Base-by-base conservation (phyloP, 1,139 yeast genomes). In the Saccharomyces hybrid region DNA sequence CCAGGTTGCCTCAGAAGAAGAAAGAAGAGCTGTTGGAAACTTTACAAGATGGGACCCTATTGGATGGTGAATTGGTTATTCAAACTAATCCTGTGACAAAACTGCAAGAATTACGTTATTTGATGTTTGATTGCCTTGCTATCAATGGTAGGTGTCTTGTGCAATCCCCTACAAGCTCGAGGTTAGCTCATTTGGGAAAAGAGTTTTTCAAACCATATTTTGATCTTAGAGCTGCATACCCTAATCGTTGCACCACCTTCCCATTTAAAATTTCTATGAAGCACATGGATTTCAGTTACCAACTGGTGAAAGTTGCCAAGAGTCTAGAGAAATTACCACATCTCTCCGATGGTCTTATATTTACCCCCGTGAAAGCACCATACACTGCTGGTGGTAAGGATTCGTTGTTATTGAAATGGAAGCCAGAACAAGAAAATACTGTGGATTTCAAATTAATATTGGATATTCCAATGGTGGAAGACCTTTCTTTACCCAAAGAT, bases 361-460 rank as follows among this genome's bases (percentile, higher is more conserved):
- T 89, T 69, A 95, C 99, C 1, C 88, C 96, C 62, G 88, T 95
- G 38, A 89, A 83, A 57, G 81, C 95, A 0, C 95, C 96, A 0
- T 95, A 95, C 71, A 78, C 82, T 3, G 82, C 84, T 61, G 98
- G 98, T 11, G 66, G 68, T 12, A 91, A 98, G 0, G 98, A 93
- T 69, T 79, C 81, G 3, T 81, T 86, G 2, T 69, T 87, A 50
- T 73, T 95, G 55, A 95, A 95, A 71, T 95, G 99, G 99, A 95
- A 95, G 65, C 98, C 99, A 0, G 90, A 96, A 8, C 88, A 88
- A 58, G 99, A 93, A 70, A 95, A 95, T 65, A 85, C 97, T 0
- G 80, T 95, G 38, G 99, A 95, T 71, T 93, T 88, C 71, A 84
- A 85, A 66, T 70, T 95, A 58, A 80, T 80, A 42, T 70, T 93